Percentiles rank a stretch among this genome's conserved stretches.
Evolutionary conservation across 257 asterid species (phyloP).

Genomic region (Nicotiana noctiflora): DNA sequence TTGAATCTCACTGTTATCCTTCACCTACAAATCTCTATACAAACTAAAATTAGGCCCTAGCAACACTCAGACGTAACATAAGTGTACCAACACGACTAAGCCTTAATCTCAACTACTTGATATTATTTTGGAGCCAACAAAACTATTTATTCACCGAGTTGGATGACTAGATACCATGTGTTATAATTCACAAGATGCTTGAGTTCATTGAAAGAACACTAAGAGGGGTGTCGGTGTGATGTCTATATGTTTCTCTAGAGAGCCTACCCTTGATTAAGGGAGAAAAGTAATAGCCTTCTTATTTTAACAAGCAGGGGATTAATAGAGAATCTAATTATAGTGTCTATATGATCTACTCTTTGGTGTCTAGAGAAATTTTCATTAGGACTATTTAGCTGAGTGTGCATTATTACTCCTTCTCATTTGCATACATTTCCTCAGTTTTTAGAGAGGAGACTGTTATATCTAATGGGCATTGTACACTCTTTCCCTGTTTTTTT

Average conservation of each 20-base stretch:
- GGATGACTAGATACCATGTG: background rate
- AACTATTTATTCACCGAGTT: background rate
- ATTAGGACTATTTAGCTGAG: background rate
- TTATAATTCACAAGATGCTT: background rate
- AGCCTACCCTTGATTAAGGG: background rate
- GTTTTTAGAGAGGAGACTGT: background rate
- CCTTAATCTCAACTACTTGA: background rate
- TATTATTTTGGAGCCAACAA: background rate
- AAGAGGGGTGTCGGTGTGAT: background rate
- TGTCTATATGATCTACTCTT: background rate
- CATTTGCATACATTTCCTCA: background rate
- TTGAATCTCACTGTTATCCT: background rate
- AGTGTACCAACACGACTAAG: background rate
- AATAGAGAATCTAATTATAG: background rate
- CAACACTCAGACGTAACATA: background rate
- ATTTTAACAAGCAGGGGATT: background rate
- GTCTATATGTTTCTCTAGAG: background rate
- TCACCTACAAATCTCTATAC: background rate
- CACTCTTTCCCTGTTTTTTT: background rate
- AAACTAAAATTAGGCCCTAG: background rate
- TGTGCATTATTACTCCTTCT: background rate
- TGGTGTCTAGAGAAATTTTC: background rate
- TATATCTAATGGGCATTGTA: background rate
- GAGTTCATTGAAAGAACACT: background rate
- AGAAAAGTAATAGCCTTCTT: background rate